Evolutionary conservation across 192 early-diverging fungal genomes (phyloP).

Genomic region (Helicostylum pulchrum): DNA sequence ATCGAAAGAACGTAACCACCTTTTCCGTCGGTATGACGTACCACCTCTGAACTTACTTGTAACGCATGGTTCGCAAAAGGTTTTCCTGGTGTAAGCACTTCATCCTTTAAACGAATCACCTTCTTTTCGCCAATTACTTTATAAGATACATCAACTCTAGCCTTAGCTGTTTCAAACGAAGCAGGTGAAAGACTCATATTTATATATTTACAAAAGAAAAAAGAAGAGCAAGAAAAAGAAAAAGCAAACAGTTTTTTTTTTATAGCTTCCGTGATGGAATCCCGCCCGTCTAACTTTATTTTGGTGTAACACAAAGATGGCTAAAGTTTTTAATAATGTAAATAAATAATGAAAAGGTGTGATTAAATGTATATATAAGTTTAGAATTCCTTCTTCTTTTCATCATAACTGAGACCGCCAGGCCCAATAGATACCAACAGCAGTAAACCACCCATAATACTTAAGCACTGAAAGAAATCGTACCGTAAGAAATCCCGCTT

Average conservation of each 20-base stretch:
- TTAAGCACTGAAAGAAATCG: slow-evolving; percentile 98
- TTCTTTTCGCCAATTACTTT: background rate
- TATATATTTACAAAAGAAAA: background rate
- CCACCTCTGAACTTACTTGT: background rate
- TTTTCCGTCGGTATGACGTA: slow-evolving; percentile 12
- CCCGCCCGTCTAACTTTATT: background rate
- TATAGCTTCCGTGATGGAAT: too few species aligned
- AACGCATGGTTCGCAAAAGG: slow-evolving; percentile 6
- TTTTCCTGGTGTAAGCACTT: background rate
- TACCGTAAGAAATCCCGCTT: slow-evolving; percentile 93
- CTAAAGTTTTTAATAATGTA: background rate
- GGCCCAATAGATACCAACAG: slow-evolving; percentile 87
- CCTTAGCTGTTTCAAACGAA: background rate
- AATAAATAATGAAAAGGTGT: background rate
- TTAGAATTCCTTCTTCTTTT: slow-evolving; percentile 95
- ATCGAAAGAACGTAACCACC: slow-evolving; percentile 12
- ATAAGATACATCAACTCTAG: slow-evolving; percentile 3
- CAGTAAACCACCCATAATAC: slow-evolving; percentile 93
- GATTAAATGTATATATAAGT: background rate
- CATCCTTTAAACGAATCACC: background rate
- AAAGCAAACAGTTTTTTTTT: background rate
- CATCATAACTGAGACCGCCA: slow-evolving; percentile 90
- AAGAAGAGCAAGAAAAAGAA: background rate
- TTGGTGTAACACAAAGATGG: background rate
- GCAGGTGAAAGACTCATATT: background rate